These are phyloP conservation scores for Osmanthus fragrans DNA, from an alignment of 257 asterid genomes.

Conservation along the genomic window DNA sequence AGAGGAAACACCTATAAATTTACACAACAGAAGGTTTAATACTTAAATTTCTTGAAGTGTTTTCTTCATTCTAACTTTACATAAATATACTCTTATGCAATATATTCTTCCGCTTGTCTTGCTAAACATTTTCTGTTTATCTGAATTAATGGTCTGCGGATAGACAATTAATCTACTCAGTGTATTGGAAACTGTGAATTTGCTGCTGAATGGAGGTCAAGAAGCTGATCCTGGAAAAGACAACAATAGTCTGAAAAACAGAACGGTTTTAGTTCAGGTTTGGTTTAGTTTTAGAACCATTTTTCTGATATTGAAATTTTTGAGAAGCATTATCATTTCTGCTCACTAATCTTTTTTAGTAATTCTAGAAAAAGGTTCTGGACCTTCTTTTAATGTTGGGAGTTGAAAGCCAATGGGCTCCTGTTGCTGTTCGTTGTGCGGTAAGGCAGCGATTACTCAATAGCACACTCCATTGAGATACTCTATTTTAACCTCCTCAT, in stretches of 20 bases:
- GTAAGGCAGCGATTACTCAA: constrained; percentile 43
- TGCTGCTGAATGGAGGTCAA: constrained; percentile 69
- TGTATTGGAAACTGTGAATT: constrained; percentile 77
- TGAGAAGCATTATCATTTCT: not conserved
- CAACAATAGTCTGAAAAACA: constrained; percentile 61
- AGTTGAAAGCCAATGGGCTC: constrained; percentile 99
- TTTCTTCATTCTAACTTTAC: constrained; percentile 11
- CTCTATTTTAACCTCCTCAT: not conserved
- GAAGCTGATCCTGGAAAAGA: constrained; percentile 73
- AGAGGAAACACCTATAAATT: constrained; percentile 84
- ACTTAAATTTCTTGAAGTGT: constrained; percentile 20
- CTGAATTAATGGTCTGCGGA: constrained; percentile 54
- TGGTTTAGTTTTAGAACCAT: constrained; percentile 21
- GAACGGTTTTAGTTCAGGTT: constrained; percentile 90
- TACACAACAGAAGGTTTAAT: constrained; percentile 90
- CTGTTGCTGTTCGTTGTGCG: constrained; percentile 84
- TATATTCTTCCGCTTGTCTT: constrained; percentile 18
- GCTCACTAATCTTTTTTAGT: constrained; percentile 20
- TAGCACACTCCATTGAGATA: constrained; percentile 8
- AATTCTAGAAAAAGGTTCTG: constrained; percentile 73
- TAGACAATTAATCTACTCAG: constrained; percentile 90
- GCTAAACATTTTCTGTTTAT: constrained; percentile 31
- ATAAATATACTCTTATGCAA: not conserved
- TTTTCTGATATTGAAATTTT: constrained; percentile 16
- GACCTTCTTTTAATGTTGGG: constrained; percentile 89